Percentiles rank a stretch among this genome's conserved stretches.
These are phyloP conservation scores for Fusarium praegraminearum DNA, from an alignment of 2,329 filamentous ascomycete species.

Conservation along the genomic window DNA sequence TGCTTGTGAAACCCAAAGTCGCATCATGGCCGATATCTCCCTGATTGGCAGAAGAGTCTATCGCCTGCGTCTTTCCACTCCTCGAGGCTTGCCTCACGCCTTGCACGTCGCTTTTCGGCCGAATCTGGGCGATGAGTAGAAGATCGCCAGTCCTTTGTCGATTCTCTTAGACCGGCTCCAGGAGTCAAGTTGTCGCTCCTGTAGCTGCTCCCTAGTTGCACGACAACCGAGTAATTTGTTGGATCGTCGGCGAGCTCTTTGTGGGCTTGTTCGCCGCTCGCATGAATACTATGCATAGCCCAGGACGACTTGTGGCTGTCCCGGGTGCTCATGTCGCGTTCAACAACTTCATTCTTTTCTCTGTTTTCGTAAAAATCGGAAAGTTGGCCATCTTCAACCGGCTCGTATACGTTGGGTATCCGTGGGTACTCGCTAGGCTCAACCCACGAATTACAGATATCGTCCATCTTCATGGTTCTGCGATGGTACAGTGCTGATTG, in stretches of 20 bases:
- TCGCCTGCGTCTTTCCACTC: slow-evolving; percentile 44
- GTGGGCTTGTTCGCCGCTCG: slow-evolving; percentile 2
- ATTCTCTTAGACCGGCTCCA: not conserved
- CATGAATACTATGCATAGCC: slow-evolving; percentile 1
- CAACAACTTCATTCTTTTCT: slow-evolving; percentile 15
- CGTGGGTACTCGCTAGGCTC: slow-evolving; percentile 37
- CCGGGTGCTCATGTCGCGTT: slow-evolving; percentile 1
- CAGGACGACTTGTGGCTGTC: slow-evolving; percentile 12
- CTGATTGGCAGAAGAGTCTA: slow-evolving; percentile 38
- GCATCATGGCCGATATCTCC: slow-evolving; percentile 22
- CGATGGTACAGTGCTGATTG: slow-evolving; percentile 25
- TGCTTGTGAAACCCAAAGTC: not conserved
- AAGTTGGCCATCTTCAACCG: slow-evolving; percentile 23
- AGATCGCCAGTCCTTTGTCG: slow-evolving; percentile 3
- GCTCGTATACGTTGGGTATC: slow-evolving; percentile 44
- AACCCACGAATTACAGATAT: slow-evolving; percentile 35
- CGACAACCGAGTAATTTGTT: slow-evolving; percentile 21
- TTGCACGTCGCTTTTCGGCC: slow-evolving; percentile 30
- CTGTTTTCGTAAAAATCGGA: slow-evolving; percentile 6
- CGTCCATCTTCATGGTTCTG: slow-evolving; percentile 27
- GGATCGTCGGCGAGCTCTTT: slow-evolving; percentile 14
- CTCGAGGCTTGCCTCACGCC: slow-evolving; percentile 40
- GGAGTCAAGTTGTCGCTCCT: slow-evolving; percentile 11
- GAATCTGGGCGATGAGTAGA: slow-evolving; percentile 5
- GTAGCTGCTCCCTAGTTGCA: slow-evolving; percentile 29